phyloP scores from a whole-genome alignment of 768 basidiomycete genomes.

The Rhodotorula kratochvilovae region DNA sequence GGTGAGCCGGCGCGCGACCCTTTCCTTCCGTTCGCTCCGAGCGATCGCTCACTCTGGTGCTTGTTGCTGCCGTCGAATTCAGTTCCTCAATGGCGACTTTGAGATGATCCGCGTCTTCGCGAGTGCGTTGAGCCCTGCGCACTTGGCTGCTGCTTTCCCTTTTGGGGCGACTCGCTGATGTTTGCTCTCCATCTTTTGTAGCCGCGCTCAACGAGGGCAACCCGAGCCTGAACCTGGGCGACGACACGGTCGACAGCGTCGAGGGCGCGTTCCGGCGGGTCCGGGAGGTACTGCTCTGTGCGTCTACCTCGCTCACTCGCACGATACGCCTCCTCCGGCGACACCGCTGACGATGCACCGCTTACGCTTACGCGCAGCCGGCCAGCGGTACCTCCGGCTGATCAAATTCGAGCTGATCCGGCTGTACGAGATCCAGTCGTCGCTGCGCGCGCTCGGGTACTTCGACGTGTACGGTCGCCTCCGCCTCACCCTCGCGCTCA shows the following conservation, averaged over 20 bases:
- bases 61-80: neutral
- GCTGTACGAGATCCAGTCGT: conserved; percentile 74
- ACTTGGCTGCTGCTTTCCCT: neutral
- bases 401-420: conserved; percentile 68
- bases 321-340: neutral
- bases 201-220: conserved; percentile 75
- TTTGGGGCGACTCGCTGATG: no score
- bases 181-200: conserved; percentile 42
- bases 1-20: conserved; percentile 42
- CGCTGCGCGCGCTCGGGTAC: conserved; percentile 69
- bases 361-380: conserved; percentile 23
- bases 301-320: conserved; percentile 41
- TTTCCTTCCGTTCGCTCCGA: no score
- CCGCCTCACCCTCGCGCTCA: conserved; percentile 69
- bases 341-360: neutral
- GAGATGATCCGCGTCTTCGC: conserved; percentile 73
- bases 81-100: conserved; percentile 72
- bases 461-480: conserved; percentile 71
- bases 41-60: no score
- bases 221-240: conserved; percentile 67
- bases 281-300: conserved; percentile 70
- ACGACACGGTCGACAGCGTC: conserved; percentile 74
- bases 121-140: conserved; percentile 52
- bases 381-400: conserved; percentile 69
- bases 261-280: conserved; percentile 64